Percentiles rank a stretch among this genome's conserved stretches.
Evolutionary conservation across 495 filamentous ascomycete species (phyloP).

Genomic region (Podospora pseudopauciseta): DNA sequence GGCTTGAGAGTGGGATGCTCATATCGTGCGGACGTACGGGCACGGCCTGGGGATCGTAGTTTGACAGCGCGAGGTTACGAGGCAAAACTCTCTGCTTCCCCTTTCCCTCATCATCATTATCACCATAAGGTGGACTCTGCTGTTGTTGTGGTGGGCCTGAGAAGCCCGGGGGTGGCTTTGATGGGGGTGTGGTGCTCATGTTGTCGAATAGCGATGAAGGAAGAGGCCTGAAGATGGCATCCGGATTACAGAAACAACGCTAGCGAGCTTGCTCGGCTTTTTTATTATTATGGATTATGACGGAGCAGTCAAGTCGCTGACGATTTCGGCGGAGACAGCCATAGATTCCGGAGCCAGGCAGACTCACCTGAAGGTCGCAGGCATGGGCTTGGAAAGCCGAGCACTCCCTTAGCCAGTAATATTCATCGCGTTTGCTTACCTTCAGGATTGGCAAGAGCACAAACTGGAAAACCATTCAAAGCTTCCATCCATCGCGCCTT

Average conservation of each 20-base stretch:
- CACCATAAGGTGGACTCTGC: neutral
- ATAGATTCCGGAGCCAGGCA: neutral
- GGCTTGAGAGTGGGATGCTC: constrained; percentile 15
- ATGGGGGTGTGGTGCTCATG: neutral
- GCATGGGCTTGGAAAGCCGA: neutral
- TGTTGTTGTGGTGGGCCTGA: neutral
- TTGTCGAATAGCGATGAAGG: neutral
- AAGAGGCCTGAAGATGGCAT: neutral
- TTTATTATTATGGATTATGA: neutral
- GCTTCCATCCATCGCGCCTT: neutral
- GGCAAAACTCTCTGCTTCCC: neutral
- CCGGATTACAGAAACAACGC: too few species aligned
- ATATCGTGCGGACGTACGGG: constrained; percentile 1
- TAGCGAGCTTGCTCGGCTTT: neutral
- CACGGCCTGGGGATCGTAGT: neutral
- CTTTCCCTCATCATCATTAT: neutral
- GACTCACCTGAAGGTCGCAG: neutral
- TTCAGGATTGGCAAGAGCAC: neutral
- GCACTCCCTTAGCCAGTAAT: neutral
- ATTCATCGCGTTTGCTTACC: neutral
- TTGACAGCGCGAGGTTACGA: neutral
- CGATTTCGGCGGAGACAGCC: neutral
- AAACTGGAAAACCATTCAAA: neutral
- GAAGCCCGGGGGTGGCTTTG: neutral
- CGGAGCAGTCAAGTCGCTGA: neutral